Evolutionary conservation across 2,329 filamentous ascomycete genomes (phyloP).

Genomic region (Colletotrichum sp.): DNA sequence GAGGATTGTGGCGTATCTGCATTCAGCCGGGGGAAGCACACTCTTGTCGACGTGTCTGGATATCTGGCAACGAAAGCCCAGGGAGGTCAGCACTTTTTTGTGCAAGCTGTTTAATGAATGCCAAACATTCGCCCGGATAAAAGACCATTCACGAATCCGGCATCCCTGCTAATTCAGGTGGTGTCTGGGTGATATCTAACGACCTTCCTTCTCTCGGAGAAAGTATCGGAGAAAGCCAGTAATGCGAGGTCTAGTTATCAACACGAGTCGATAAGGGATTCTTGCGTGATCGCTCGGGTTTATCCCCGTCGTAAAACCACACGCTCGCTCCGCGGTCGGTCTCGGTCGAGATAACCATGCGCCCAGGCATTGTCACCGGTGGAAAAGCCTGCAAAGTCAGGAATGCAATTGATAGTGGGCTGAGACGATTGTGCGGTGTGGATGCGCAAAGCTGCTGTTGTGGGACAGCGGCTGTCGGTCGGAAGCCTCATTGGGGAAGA

Average conservation of each 20-base stretch:
- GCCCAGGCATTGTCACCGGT: background rate
- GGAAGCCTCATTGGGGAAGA: background rate
- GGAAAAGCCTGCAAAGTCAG: background rate
- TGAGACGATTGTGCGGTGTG: background rate
- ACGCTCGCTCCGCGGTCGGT: background rate
- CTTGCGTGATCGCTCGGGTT: slow-evolving; percentile 1
- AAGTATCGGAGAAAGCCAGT: background rate
- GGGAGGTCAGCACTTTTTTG: background rate
- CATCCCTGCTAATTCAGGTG: background rate
- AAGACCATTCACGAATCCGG: background rate
- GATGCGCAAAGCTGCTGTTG: background rate
- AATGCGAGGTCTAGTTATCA: background rate
- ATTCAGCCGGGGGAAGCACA: background rate
- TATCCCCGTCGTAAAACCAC: background rate
- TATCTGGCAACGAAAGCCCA: background rate
- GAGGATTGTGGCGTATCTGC: background rate
- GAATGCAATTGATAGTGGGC: background rate
- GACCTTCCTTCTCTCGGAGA: background rate
- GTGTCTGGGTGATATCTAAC: background rate
- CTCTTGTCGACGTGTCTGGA: background rate
- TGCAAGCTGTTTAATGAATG: background rate
- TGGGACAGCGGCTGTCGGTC: slow-evolving; percentile 9
- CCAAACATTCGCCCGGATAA: background rate
- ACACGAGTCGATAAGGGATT: background rate
- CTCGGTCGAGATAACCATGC: background rate